Conservation (phyloP, 139 green algal genomes). For the Chlorella sorokiniana region DNA sequence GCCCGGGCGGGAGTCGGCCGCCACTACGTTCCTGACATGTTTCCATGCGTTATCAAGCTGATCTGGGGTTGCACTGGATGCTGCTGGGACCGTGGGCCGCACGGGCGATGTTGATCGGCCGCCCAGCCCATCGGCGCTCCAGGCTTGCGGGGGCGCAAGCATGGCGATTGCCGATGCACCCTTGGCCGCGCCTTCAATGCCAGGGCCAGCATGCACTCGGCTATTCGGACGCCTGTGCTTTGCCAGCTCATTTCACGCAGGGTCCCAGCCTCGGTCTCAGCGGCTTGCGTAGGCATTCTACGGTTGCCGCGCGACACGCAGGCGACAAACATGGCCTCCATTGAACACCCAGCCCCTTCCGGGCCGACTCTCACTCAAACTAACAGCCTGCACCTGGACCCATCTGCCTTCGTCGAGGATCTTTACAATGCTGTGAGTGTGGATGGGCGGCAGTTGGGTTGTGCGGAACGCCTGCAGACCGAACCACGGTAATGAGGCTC, state of each 20-base stretch:
- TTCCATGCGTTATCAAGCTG: slow-evolving; percentile 55
- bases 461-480: no score
- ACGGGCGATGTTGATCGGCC: not conserved
- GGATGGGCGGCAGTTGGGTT: no score
- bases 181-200: no score
- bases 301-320: not conserved
- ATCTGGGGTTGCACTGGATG: slow-evolving; percentile 22
- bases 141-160: slow-evolving; percentile 22
- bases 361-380: not conserved
- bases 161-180: not conserved
- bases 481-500: not conserved
- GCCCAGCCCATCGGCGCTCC: slow-evolving; percentile 8
- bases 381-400: slow-evolving; percentile 25
- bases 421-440: slow-evolving; percentile 43
- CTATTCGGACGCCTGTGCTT: not conserved
- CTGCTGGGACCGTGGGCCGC: not conserved
- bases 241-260: not conserved
- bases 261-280: not conserved
- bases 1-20: slow-evolving; percentile 43
- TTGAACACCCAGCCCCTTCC: not conserved
- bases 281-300: no score
- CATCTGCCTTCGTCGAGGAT: slow-evolving; percentile 40
- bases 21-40: slow-evolving; percentile 55
- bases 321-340: not conserved
- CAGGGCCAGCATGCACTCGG: no score